phyloP scores from a whole-genome alignment of 441 rosid species.

The Pelargonium exstipulatum region DNA sequence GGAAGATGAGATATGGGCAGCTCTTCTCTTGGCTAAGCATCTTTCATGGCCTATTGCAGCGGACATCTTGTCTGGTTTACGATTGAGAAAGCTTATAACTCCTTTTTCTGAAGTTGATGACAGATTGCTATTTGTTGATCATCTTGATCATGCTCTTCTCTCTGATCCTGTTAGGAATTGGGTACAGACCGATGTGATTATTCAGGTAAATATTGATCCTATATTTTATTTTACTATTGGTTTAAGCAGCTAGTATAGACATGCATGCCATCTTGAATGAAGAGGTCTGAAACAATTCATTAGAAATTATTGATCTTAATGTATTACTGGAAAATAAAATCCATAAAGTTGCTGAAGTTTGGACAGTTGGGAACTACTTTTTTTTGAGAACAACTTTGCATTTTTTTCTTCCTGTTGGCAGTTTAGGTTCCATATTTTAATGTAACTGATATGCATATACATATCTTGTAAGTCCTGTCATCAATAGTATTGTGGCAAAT shows the following conservation, averaged over 20 bases:
- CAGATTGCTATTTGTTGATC: slow-evolving; percentile 58
- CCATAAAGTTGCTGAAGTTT: not conserved
- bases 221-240: slow-evolving; percentile 9
- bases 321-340: slow-evolving; percentile 4
- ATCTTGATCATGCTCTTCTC: slow-evolving; percentile 82
- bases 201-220: slow-evolving; percentile 60
- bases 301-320: not conserved
- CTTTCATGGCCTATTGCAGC: slow-evolving; percentile 90
- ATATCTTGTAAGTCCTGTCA: not conserved
- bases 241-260: slow-evolving; percentile 8
- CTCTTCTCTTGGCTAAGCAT: slow-evolving; percentile 75
- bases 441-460: not conserved
- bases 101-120: slow-evolving; percentile 43
- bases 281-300: not conserved
- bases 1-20: slow-evolving; percentile 94
- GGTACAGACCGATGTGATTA: slow-evolving; percentile 60
- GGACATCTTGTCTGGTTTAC: slow-evolving; percentile 85
- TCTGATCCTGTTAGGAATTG: slow-evolving; percentile 57
- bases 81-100: slow-evolving; percentile 62
- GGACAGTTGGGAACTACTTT: not conserved
- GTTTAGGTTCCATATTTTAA: not conserved
- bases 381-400: not conserved
- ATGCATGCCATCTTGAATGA: slow-evolving; percentile 12
- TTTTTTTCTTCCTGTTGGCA: not conserved
- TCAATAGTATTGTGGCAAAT: not conserved